These are phyloP conservation scores for Hymenoscyphus infarciens DNA, from an alignment of 2,329 filamentous ascomycete genomes.

Conservation along the genomic window DNA sequence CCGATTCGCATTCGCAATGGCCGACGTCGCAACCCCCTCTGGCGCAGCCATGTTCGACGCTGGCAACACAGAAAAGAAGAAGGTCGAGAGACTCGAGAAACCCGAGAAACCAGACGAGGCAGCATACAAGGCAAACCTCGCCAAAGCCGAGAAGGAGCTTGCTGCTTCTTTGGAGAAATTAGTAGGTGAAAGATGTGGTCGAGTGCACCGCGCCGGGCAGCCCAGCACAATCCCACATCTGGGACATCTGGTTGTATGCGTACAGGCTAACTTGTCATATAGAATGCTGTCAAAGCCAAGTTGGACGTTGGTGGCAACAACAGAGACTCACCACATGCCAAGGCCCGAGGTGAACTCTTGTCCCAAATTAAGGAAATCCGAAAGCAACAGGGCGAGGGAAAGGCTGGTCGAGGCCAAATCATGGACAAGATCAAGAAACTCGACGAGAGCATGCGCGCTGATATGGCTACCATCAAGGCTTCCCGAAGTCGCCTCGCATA, in stretches of 20 bases:
- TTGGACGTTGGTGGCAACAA: constrained; percentile 78
- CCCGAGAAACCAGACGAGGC: constrained; percentile 87
- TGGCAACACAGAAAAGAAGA: constrained; percentile 37
- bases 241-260: background rate
- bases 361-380: constrained; percentile 79
- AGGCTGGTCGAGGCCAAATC: constrained; percentile 72
- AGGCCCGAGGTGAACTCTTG: constrained; percentile 83
- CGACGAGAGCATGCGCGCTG: constrained; percentile 82
- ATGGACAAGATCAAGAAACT: constrained; percentile 90
- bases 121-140: constrained; percentile 73
- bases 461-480: constrained; percentile 81
- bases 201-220: background rate
- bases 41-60: constrained; percentile 40
- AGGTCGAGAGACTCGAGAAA: constrained; percentile 45
- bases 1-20: constrained; percentile 40
- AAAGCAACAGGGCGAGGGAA: constrained; percentile 81
- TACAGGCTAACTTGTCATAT: constrained; percentile 24
- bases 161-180: constrained; percentile 69
- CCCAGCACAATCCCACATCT: background rate
- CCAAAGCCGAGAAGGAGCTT: constrained; percentile 83
- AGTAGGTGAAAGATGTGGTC: constrained; percentile 42
- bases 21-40: constrained; percentile 42
- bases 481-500: constrained; percentile 76
- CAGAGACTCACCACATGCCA: constrained; percentile 73
- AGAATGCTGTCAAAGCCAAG: constrained; percentile 87